Conservation (phyloP, 805 yeast species). For the Kazachstania viticola region DNA sequence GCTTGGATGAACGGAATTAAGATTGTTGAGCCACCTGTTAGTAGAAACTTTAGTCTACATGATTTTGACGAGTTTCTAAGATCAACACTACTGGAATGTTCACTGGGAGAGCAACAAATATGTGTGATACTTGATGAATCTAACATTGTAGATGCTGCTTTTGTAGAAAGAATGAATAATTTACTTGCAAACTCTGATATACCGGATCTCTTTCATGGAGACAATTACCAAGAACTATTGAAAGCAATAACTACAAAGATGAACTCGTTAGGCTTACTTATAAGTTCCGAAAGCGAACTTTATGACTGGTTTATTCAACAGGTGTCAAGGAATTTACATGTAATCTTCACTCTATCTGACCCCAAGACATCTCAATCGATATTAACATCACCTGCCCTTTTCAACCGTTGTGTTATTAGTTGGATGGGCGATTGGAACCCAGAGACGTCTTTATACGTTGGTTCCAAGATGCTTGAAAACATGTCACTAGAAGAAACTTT, state of each 20-base stretch:
- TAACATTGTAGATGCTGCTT: constrained; percentile 60
- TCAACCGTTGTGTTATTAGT: constrained; percentile 77
- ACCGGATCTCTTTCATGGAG: constrained; percentile 79
- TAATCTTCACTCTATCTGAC: constrained; percentile 63
- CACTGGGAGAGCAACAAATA: constrained; percentile 44
- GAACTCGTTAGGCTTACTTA: constrained; percentile 44
- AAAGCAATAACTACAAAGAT: constrained; percentile 45
- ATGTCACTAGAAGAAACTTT: constrained; percentile 45
- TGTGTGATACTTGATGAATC: constrained; percentile 79
- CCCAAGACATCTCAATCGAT: constrained; percentile 29
- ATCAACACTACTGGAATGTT: constrained; percentile 37
- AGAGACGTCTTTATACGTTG: constrained; percentile 39
- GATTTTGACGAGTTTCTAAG: constrained; percentile 64
- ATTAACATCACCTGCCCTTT: constrained; percentile 74
- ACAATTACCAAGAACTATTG: constrained; percentile 46
- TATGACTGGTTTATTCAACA: constrained; percentile 64
- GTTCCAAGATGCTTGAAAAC: constrained; percentile 28
- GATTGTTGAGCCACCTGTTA: constrained; percentile 46
- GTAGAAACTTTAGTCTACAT: constrained; percentile 37
- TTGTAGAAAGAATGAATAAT: constrained; percentile 85
- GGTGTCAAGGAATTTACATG: constrained; percentile 65
- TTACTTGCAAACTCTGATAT: constrained; percentile 87
- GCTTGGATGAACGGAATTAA: constrained; percentile 82
- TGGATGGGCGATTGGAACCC: constrained; percentile 83
- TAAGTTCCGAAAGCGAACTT: constrained; percentile 60